Evolutionary conservation across 2,329 filamentous ascomycete genomes (phyloP).

Genomic region (Davidsoniella virescens): DNA sequence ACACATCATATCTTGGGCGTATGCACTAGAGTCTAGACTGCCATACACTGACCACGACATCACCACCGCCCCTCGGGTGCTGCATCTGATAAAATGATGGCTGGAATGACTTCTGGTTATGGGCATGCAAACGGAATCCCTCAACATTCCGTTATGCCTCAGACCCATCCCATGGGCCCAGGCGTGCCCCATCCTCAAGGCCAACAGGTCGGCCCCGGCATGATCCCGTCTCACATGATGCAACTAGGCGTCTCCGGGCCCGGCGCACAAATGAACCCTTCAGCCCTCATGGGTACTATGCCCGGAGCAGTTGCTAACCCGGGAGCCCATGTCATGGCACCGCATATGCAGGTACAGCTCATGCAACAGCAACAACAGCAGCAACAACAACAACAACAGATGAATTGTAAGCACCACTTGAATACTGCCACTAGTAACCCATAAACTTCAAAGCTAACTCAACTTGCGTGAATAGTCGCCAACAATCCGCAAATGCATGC

Average conservation of each 20-base stretch:
- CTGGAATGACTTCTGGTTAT: slow-evolving; percentile 47
- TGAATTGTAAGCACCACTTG: slow-evolving; percentile 8
- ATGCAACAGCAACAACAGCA: slow-evolving; percentile 40
- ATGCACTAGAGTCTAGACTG: no score
- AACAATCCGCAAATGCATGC: slow-evolving; percentile 23
- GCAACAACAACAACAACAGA: slow-evolving; percentile 17
- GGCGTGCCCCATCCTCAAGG: slow-evolving; percentile 52
- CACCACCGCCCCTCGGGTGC: no score
- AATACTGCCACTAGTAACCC: no score
- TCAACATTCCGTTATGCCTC: slow-evolving; percentile 49
- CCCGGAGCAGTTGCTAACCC: slow-evolving; percentile 47
- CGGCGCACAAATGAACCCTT: slow-evolving; percentile 54
- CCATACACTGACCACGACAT: no score
- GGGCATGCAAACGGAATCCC: slow-evolving; percentile 57
- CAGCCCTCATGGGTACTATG: slow-evolving; percentile 59
- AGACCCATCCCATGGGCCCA: slow-evolving; percentile 44
- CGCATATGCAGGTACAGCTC: slow-evolving; percentile 47
- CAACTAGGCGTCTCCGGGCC: slow-evolving; percentile 55
- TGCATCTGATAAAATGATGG: slow-evolving; percentile 42
- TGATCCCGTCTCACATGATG: slow-evolving; percentile 51
- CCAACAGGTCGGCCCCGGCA: slow-evolving; percentile 43
- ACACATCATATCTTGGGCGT: no score
- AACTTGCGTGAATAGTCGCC: slow-evolving; percentile 1
- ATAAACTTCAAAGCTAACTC: slow-evolving; percentile 1
- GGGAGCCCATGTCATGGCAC: slow-evolving; percentile 48